Conservation (phyloP, 345 rosid genomes). For the Populus deltoides region DNA sequence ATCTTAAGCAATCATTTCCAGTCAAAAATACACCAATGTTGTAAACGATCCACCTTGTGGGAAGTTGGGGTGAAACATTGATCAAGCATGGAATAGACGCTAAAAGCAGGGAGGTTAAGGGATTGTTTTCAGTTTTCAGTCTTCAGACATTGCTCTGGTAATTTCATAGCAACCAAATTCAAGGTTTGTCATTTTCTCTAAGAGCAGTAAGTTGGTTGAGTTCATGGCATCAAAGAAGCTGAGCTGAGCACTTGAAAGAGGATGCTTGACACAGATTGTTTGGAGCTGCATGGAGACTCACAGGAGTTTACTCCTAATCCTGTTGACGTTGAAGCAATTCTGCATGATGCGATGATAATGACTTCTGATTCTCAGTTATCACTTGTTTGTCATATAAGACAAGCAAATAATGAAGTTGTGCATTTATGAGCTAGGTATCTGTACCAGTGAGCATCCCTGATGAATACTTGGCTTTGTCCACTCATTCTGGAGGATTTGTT, state of each 20-base stretch:
- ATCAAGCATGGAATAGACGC: not conserved
- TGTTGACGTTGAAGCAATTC: not conserved
- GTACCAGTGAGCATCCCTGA: not conserved
- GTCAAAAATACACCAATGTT: not conserved
- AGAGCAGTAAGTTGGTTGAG: not conserved
- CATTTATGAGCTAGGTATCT: not conserved
- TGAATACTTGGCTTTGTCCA: not conserved
- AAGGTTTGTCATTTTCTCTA: not conserved
- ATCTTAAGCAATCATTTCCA: not conserved
- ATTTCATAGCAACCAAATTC: not conserved
- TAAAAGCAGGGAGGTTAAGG: not conserved
- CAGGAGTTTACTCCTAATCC: not conserved
- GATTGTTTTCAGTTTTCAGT: not conserved
- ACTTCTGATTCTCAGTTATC: not conserved
- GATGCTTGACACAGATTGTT: not conserved
- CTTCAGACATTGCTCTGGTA: not conserved
- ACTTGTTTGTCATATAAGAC: not conserved
- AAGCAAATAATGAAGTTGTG: not conserved
- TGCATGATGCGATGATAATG: not conserved
- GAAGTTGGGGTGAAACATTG: not conserved
- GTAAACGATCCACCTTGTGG: not conserved
- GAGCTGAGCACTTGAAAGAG: not conserved
- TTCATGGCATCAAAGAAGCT: not conserved
- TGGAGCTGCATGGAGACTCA: not conserved
- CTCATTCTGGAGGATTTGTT: not conserved